phyloP scores from a whole-genome alignment of 2,329 filamentous ascomycete species.

The Chaetomiaceae sp. region DNA sequence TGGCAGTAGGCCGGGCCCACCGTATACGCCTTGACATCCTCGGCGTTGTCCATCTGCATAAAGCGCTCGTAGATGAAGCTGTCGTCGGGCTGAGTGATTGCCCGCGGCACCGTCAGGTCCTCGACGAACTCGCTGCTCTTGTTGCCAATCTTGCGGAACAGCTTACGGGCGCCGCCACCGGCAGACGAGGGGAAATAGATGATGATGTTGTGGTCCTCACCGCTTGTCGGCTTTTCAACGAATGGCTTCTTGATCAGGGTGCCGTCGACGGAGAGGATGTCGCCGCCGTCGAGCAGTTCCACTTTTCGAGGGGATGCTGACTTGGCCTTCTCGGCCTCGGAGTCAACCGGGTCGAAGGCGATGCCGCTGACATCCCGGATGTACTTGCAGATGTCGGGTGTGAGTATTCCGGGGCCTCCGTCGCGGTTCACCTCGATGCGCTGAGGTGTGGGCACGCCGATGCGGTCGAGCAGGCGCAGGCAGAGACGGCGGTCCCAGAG shows the following conservation, averaged over 20 bases:
- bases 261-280: slow-evolving; percentile 85
- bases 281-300: slow-evolving; percentile 83
- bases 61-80: slow-evolving; percentile 98
- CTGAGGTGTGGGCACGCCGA: slow-evolving; percentile 83
- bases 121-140: slow-evolving; percentile 95
- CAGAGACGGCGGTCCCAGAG: slow-evolving; percentile 94
- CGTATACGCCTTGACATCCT: slow-evolving; percentile 98
- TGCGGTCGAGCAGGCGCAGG: slow-evolving; percentile 78
- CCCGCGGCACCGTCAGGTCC: slow-evolving; percentile 69
- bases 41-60: slow-evolving; percentile 90
- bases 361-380: slow-evolving; percentile 79
- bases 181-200: slow-evolving; percentile 90
- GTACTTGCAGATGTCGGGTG: slow-evolving; percentile 73
- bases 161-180: slow-evolving; percentile 81
- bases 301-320: slow-evolving; percentile 59
- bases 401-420: slow-evolving; percentile 76
- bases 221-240: slow-evolving; percentile 96
- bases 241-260: slow-evolving; percentile 82
- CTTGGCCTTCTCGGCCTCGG: slow-evolving; percentile 55
- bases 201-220: slow-evolving; percentile 97
- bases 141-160: slow-evolving; percentile 97
- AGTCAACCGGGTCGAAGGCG: slow-evolving; percentile 63
- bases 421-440: slow-evolving; percentile 89
- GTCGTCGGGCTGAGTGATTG: slow-evolving; percentile 71
- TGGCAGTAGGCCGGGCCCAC: slow-evolving; percentile 92